Evolutionary conservation across 1,284 basidiomycete species (phyloP), one percentile per base, ranked within the genome.

Genomic region (Austroboletus rostrupii): DNA sequence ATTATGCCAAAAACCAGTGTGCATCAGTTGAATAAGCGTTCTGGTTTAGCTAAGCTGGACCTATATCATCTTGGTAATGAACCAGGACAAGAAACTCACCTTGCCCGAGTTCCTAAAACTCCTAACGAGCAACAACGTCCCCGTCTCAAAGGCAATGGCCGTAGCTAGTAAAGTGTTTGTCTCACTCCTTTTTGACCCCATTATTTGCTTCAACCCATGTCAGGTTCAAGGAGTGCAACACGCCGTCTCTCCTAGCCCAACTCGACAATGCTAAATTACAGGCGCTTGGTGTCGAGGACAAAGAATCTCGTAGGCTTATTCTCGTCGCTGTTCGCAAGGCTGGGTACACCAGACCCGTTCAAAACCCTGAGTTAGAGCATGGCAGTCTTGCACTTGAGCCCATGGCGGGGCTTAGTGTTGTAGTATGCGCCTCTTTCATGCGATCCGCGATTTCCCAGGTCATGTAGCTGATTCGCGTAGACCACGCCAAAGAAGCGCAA

Each of bases 191-290:
- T 9, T 46, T n/a, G 29, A 35, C 2, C 9, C 5, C 19, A 41
- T 38, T 28, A 39, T 1, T 17, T 9, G 14, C n/a, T 46, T 65
- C 40, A 61, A 36, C 29, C 23, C 10, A 36, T 28, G 28, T 36
- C 59, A 93, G 90, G 57, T 92, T 89, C 70, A 92, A 88, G 60
- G 75, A 80, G 21, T 78, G 78, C 62, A 85, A 84, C 57, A 89
- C 87, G 0, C 77, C 79, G 3, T 68, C 75, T 26, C 72, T 76
- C 51, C 73, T 93, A 16, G 71, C 72, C 0, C 70, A 72, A 49
- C 69, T 93, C 21, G 81, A 78, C 20, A 80, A 88, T 44, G 56
- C 72, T 17, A 80, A 81, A 59, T 74, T 93, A 13, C 70, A 72
- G 31, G 70, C 73, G 6, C 66, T 79, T 11, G 82, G 85, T 1